These are phyloP conservation scores for Telfairia occidentalis DNA, from an alignment of 331 rosid genomes.

Conservation along the genomic window DNA sequence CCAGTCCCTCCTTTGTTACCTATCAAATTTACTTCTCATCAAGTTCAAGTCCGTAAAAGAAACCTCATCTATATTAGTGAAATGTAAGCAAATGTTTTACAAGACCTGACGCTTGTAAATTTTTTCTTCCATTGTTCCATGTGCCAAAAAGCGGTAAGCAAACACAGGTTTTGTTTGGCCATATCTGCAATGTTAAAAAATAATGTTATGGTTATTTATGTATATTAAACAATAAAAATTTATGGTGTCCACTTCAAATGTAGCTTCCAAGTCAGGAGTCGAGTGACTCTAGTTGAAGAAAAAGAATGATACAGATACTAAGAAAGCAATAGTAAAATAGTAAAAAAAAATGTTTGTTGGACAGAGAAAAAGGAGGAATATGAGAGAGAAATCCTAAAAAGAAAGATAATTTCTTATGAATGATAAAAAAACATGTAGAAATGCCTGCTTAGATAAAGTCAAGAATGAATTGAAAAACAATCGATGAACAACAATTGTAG, in stretches of 20 bases:
- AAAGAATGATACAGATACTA: background rate
- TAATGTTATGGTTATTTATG: background rate
- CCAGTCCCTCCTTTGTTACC: constrained; percentile 97
- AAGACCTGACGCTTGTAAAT: constrained; percentile 94
- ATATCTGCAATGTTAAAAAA: constrained; percentile 42
- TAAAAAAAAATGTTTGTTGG: background rate
- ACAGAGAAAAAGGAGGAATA: background rate
- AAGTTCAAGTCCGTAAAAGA: constrained; percentile 17
- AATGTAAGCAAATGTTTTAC: constrained; percentile 11
- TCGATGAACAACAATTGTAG: too few species aligned
- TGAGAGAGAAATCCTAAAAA: background rate
- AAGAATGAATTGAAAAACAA: too few species aligned
- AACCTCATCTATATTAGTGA: constrained; percentile 9
- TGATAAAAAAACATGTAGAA: background rate
- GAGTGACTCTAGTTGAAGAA: background rate
- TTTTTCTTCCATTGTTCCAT: constrained; percentile 97
- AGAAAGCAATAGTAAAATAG: background rate
- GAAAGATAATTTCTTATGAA: background rate
- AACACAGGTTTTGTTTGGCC: constrained; percentile 96
- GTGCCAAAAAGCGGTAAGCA: constrained; percentile 95
- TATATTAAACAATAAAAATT: background rate
- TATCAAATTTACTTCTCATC: constrained; percentile 16
- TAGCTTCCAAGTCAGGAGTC: background rate
- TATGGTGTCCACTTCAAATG: background rate
- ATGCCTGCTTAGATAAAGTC: too few species aligned